These are phyloP conservation scores for Yamadazyma siamensis DNA, from an alignment of 1,139 yeast genomes.

Conservation along the genomic window DNA sequence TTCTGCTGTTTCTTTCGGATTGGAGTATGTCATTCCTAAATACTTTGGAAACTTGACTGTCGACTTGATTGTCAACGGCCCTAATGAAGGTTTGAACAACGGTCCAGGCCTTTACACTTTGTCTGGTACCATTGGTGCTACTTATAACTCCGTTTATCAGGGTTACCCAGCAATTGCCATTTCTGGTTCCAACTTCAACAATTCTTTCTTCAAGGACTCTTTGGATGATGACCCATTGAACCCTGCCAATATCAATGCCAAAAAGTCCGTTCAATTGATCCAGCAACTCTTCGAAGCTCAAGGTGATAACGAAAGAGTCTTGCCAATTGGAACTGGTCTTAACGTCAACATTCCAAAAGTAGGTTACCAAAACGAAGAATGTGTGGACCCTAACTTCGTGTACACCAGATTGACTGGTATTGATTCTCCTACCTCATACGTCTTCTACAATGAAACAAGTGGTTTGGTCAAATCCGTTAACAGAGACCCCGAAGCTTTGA, in stretches of 20 bases:
- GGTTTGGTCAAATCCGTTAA: constrained; percentile 18
- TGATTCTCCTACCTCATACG: constrained; percentile 25
- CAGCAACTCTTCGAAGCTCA: constrained; percentile 28
- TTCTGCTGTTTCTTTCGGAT: constrained; percentile 40
- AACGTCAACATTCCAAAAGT: constrained; percentile 42
- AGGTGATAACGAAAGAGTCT: constrained; percentile 27
- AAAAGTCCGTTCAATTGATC: constrained; percentile 30
- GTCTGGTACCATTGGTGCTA: constrained; percentile 47
- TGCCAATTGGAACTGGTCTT: constrained; percentile 40
- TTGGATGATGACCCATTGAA: constrained; percentile 30
- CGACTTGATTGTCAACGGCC: constrained; percentile 47
- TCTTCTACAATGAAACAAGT: constrained; percentile 29
- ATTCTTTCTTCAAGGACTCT: constrained; percentile 39
- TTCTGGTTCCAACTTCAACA: constrained; percentile 43
- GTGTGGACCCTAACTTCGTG: constrained; percentile 33
- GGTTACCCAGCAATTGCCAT: constrained; percentile 43
- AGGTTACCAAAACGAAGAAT: constrained; percentile 30
- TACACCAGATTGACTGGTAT: constrained; percentile 37
- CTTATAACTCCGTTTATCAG: constrained; percentile 42
- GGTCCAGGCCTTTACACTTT: constrained; percentile 39
- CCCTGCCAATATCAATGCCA: constrained; percentile 37
- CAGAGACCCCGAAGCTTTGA: constrained; percentile 18
- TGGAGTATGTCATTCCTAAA: constrained; percentile 40
- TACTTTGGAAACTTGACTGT: constrained; percentile 29
- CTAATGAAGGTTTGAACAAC: constrained; percentile 45